Base-by-base conservation (phyloP, 805 yeast species). In the Ogataea siamensis region DNA sequence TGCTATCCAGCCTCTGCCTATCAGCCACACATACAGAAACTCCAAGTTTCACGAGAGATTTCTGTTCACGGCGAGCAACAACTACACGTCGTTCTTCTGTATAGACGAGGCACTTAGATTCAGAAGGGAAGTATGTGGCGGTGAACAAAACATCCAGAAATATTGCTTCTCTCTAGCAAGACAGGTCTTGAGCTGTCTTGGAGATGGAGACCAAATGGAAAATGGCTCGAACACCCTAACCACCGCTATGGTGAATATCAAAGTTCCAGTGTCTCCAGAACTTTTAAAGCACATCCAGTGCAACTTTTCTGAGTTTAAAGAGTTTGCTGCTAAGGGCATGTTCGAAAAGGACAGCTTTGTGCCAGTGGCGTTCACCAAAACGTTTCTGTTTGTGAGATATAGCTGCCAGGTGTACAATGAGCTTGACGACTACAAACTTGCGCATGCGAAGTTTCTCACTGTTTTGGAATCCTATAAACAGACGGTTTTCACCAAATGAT, bases 401-500 rank as follows among this genome's bases (percentile, higher is more conserved):
- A 71, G 81, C 38, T 79, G 79, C 17, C 83, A 78, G 50, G 58
- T 78, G 7, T 82, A 78, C 55, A 73, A 76, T 44, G 83, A 78
- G 31, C 46, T 73, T 11, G 61, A 61, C 5, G 88, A 82, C 49
- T 80, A 67, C 54, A 62, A 63, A 20, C 55, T 60, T 32, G 81
- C 77, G 4, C 64, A 72, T 17, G 62, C 64, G 13, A 59, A 59
- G 2, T 51, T 78, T 21, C 50, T 61, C 17, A 50, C 61, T 12
- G 60, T 56, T 7, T 40, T 70, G 12, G 50, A 57, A 5, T 51
- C 51, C 12, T 55, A 40, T 27, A 25, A 15, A 32, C 34, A 23
- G 21, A n/a, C 24, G 16, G 26, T 13, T 16, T 20, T 19, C 9
- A 93, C 99, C 98, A 93, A 51, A 91, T 88, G 43, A 93, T 86